Percentiles rank a stretch among this genome's conserved stretches.
phyloP scores from a whole-genome alignment of 768 basidiomycete genomes.

The Kwoniella botswanensis region DNA sequence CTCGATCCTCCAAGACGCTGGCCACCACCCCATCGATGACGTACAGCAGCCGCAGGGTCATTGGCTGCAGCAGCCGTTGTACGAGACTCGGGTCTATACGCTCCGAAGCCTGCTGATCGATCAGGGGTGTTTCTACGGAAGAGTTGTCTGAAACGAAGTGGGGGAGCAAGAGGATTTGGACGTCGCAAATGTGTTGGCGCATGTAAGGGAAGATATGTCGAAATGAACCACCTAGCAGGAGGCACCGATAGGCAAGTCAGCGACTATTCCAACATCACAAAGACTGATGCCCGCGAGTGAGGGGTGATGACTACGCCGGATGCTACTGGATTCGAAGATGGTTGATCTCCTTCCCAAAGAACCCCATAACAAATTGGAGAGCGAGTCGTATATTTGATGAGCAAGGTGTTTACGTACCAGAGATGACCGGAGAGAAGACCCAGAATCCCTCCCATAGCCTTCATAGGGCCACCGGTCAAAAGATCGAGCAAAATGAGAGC shows the following conservation, averaged over 20 bases:
- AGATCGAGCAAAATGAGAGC: slow-evolving; percentile 54
- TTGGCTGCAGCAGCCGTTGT: slow-evolving; percentile 9
- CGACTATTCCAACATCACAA: not conserved
- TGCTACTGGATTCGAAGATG: no score
- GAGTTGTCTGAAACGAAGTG: slow-evolving; percentile 37
- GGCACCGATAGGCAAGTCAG: not conserved
- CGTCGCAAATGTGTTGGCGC: slow-evolving; percentile 48
- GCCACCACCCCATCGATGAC: slow-evolving; percentile 55
- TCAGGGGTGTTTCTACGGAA: slow-evolving; percentile 27
- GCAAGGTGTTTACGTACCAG: slow-evolving; percentile 37
- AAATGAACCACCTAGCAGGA: slow-evolving; percentile 53
- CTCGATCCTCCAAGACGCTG: slow-evolving; percentile 51
- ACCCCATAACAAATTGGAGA: no score
- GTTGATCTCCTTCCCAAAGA: no score
- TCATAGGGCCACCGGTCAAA: slow-evolving; percentile 51
- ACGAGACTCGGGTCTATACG: slow-evolving; percentile 10
- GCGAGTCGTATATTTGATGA: no score
- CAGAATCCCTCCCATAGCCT: slow-evolving; percentile 49
- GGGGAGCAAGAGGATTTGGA: slow-evolving; percentile 45
- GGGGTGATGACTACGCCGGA: no score
- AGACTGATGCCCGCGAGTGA: not conserved
- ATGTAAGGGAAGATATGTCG: slow-evolving; percentile 50
- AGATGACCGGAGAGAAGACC: slow-evolving; percentile 54
- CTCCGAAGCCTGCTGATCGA: slow-evolving; percentile 15
- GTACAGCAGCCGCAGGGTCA: slow-evolving; percentile 37